Evolutionary conservation across 2,329 filamentous ascomycete species (phyloP).

Genomic region (Sclerotinia subarctica): DNA sequence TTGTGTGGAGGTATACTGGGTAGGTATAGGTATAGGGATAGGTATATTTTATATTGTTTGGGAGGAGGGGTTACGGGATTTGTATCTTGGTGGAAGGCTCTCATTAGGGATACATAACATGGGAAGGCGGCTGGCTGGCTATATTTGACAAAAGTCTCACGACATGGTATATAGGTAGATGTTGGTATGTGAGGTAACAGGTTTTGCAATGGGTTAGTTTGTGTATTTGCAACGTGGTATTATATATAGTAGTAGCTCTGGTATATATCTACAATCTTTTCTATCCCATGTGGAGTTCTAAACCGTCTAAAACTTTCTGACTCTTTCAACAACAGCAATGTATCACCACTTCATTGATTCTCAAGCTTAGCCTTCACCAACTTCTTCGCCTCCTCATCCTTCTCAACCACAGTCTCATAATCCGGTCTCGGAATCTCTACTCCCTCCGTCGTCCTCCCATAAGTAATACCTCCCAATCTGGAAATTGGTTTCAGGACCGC

Average conservation of each 20-base stretch:
- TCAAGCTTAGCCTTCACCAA: constrained; percentile 49
- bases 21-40: background rate
- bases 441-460: constrained; percentile 66
- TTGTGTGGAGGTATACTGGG: background rate
- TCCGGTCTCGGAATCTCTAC: constrained; percentile 68
- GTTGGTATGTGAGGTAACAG: background rate
- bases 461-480: constrained; percentile 82
- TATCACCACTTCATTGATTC: constrained; percentile 38
- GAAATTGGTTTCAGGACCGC: constrained; percentile 71
- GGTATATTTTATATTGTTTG: background rate
- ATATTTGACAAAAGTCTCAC: background rate
- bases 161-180: constrained; percentile 1
- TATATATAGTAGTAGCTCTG: background rate
- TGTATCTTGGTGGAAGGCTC: background rate
- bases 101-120: background rate
- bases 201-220: background rate
- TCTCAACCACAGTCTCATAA: constrained; percentile 44
- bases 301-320: background rate
- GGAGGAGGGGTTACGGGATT: background rate
- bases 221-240: background rate
- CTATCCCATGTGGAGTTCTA: background rate
- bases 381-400: constrained; percentile 54
- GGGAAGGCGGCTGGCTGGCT: background rate
- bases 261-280: background rate
- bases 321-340: background rate